Evolutionary conservation across 106 monocot species (phyloP), one percentile per base, ranked within the genome.

Genomic region (Cymbidium sinense): DNA sequence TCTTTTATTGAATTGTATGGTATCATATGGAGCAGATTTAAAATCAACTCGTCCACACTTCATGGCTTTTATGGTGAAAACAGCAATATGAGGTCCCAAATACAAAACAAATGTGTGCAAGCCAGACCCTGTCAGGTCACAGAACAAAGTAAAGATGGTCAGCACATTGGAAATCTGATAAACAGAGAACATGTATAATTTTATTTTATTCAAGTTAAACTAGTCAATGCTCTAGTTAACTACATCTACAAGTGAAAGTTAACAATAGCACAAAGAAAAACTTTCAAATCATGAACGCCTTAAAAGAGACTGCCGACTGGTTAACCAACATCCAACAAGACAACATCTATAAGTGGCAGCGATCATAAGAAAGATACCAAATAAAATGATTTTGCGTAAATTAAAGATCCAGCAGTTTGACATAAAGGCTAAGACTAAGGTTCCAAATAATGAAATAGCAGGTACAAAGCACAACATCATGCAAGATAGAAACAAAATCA

Each of bases 31-130:
- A 62, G 96, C 96, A 79, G 73, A 71, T 81, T 98, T 98, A 18
- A 98, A 75, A 84, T 94, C 96, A 84, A 90, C 77, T 44, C 91
- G 88, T 30, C 96, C 94, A 79, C 96, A 94, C 25, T 92, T 83
- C 39, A 86, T 77, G 25, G 96, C 88, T 80, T 98, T 98, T 75
- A 92, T 90, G 52, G 96, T 94, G 77, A 98, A 98, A 33, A 90
- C 79, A 18, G 94, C 96, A 79, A 98, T 92, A 84, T 98, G 96
- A 0, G 96, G 96, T 12, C 96, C 94, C 72, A 98, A 79, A 80
- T 98, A 98, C 31, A 98, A 76, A 41, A 98, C 94, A 88, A 98
- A 98, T 20, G 96, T 98, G 84, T 98, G 96, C 86, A 98, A 86
- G 70, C 96, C 96, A 81, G 94, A 98, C 72, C 96, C 96, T 98